Evolutionary conservation across 2,329 filamentous ascomycete species (phyloP).

Genomic region (Didymosphaeria variabile): DNA sequence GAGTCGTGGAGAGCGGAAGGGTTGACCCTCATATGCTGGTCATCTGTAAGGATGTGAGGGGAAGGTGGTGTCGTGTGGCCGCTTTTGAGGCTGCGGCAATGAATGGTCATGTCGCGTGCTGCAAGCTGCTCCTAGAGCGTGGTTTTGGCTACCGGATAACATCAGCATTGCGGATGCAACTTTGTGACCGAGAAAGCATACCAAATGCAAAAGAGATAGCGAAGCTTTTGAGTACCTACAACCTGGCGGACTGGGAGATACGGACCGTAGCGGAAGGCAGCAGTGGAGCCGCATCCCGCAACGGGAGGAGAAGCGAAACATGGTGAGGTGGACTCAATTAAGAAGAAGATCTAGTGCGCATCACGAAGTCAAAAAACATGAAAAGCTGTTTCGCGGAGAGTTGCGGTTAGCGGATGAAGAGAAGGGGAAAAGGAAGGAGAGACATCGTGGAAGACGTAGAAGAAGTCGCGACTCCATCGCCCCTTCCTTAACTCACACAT

Average conservation of each 20-base stretch:
- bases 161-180: background rate
- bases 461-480: too few species aligned
- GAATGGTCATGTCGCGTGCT: slow-evolving; percentile 4
- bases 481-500: too few species aligned
- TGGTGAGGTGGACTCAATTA: background rate
- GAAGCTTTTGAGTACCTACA: background rate
- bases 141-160: background rate
- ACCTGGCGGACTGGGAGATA: background rate
- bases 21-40: background rate
- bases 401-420: too few species aligned
- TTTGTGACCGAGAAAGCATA: background rate
- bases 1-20: background rate
- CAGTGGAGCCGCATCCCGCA: too few species aligned
- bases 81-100: slow-evolving; percentile 8
- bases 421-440: too few species aligned
- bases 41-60: background rate
- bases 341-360: too few species aligned
- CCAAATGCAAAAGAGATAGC: background rate
- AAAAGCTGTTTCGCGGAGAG: too few species aligned
- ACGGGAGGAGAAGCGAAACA: background rate
- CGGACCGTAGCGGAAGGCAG: background rate
- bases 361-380: background rate
- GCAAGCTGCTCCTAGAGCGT: background rate
- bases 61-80: slow-evolving; percentile 4
- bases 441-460: too few species aligned